phyloP scores from a whole-genome alignment of 768 basidiomycete genomes.

The Mycena polygramma region DNA sequence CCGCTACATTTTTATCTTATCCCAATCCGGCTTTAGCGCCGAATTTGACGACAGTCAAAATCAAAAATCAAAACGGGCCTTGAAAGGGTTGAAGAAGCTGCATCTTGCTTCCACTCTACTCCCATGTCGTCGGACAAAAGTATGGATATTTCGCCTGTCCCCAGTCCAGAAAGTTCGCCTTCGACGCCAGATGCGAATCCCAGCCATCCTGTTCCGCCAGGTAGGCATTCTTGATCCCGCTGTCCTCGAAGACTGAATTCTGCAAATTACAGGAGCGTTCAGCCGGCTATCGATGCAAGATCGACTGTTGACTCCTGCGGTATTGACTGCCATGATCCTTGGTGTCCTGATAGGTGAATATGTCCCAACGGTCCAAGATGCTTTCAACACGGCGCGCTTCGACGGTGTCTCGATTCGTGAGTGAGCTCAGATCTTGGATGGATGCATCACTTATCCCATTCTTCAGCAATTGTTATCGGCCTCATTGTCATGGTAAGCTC shows the following conservation, averaged over 20 bases:
- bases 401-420: conserved; percentile 83
- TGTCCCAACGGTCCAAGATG: conserved; percentile 67
- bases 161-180: too few species aligned
- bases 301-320: conserved; percentile 72
- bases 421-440: conserved; percentile 67
- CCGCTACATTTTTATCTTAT: too few species aligned
- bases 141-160: too few species aligned
- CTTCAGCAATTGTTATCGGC: conserved; percentile 81
- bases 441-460: conserved; percentile 25
- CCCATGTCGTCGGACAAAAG: too few species aligned
- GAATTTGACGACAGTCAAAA: too few species aligned
- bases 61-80: too few species aligned
- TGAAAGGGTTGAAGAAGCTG: too few species aligned
- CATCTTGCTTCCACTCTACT: too few species aligned
- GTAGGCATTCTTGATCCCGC: too few species aligned
- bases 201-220: too few species aligned
- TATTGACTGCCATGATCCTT: conserved; percentile 80
- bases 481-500: conserved; percentile 71
- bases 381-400: conserved; percentile 74
- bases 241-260: neutral
- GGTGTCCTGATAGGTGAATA: conserved; percentile 83
- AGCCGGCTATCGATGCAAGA: conserved; percentile 65
- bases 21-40: too few species aligned
- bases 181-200: too few species aligned
- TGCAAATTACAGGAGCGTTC: conserved; percentile 48